Percentiles rank a stretch among this genome's conserved stretches.
These are phyloP conservation scores for Penicillium flavigenum DNA, from an alignment of 495 filamentous ascomycete species.

Conservation along the genomic window DNA sequence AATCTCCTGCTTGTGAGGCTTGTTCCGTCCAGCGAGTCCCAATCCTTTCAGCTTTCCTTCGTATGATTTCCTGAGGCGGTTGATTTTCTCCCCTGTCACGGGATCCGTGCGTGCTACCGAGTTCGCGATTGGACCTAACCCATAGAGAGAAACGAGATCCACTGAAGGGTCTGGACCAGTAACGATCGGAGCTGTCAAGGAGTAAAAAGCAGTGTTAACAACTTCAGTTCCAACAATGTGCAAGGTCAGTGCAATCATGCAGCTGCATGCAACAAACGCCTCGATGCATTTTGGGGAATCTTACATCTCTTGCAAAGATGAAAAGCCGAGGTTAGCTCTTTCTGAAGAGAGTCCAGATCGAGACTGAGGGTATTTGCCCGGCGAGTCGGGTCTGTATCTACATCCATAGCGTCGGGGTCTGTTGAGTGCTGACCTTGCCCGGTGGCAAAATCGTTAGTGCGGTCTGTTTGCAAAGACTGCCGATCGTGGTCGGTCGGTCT, in stretches of 20 bases:
- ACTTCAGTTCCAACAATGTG: conserved; percentile 34
- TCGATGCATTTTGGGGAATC: conserved; percentile 39
- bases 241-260: conserved; percentile 27
- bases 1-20: conserved; percentile 52
- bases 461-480: conserved; percentile 17
- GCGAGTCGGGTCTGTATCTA: conserved; percentile 31
- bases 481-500: conserved; percentile 43
- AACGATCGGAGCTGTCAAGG: conserved; percentile 42
- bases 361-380: conserved; percentile 25
- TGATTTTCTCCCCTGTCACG: conserved; percentile 67
- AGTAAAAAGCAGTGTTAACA: conserved; percentile 45
- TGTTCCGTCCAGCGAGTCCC: conserved; percentile 62
- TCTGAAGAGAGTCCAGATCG: conserved; percentile 47
- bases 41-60: conserved; percentile 66
- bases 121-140: conserved; percentile 57
- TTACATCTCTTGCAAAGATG: conserved; percentile 55
- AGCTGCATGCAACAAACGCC: conserved; percentile 28
- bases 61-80: conserved; percentile 72
- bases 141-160: conserved; percentile 65
- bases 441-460: conserved; percentile 30
- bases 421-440: conserved; percentile 10
- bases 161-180: conserved; percentile 58
- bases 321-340: conserved; percentile 47
- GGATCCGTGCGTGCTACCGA: conserved; percentile 66
- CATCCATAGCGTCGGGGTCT: conserved; percentile 41